phyloP scores from a whole-genome alignment of 306 rosid genomes.

The Biancaea sappan region DNA sequence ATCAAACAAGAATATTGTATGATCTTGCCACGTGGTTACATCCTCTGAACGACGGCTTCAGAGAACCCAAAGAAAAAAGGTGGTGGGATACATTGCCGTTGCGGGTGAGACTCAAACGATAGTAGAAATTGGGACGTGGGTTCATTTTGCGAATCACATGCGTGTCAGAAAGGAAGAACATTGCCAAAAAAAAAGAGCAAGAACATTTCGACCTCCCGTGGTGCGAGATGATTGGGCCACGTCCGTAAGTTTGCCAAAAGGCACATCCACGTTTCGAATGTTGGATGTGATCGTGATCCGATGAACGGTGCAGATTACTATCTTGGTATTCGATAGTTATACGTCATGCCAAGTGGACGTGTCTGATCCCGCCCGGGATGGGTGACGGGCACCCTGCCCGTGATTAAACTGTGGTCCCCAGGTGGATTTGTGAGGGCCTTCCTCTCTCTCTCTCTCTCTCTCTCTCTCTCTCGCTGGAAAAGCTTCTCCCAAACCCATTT shows the following conservation, averaged over 20 bases:
- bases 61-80: neutral
- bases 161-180: conserved; percentile 78
- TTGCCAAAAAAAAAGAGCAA: too few species aligned
- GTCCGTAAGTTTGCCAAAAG: conserved; percentile 19
- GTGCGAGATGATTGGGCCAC: conserved; percentile 49
- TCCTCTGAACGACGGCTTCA: conserved; percentile 11
- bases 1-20: conserved; percentile 29
- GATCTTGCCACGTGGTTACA: conserved; percentile 68
- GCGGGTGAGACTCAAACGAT: neutral
- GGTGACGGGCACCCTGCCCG: conserved; percentile 82
- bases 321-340: conserved; percentile 40
- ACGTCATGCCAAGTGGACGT: conserved; percentile 81
- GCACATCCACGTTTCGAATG: conserved; percentile 34
- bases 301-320: conserved; percentile 41
- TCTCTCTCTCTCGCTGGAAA: conserved; percentile 45
- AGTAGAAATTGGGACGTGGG: conserved; percentile 1
- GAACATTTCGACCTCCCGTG: conserved; percentile 47
- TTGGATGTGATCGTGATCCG: neutral
- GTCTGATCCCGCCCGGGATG: conserved; percentile 75
- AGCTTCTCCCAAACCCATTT: conserved; percentile 33
- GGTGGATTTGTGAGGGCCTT: conserved; percentile 32
- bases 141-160: conserved; percentile 55
- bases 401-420: conserved; percentile 64
- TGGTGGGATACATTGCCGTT: too few species aligned
- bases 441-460: too few species aligned